Conservation (phyloP, 768 basidiomycete species). For the Cytidiella melzeri region DNA sequence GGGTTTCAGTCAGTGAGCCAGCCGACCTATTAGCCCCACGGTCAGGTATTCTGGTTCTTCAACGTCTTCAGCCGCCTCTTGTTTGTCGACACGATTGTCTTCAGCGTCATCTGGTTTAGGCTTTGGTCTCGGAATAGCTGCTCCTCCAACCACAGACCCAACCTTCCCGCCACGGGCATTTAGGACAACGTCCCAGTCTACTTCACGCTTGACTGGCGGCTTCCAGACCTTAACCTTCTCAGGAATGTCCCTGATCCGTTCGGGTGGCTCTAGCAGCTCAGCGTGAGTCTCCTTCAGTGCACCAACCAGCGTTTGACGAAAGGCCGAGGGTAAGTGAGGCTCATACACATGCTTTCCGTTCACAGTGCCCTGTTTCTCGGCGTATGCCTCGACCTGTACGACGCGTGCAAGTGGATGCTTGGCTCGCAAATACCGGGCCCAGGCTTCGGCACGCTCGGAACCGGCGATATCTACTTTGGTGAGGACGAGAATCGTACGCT, state of each 20-base stretch:
- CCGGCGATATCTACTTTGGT: slow-evolving; percentile 89
- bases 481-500: slow-evolving; percentile 61
- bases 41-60: slow-evolving; percentile 57
- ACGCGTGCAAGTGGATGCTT: slow-evolving; percentile 51
- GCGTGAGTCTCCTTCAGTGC: slow-evolving; percentile 62
- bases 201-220: slow-evolving; percentile 51
- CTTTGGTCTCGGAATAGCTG: slow-evolving; percentile 29
- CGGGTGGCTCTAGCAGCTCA: slow-evolving; percentile 64
- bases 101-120: slow-evolving; percentile 14
- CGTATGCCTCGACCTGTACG: slow-evolving; percentile 74
- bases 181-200: slow-evolving; percentile 72
- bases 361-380: slow-evolving; percentile 34
- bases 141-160: slow-evolving; percentile 39
- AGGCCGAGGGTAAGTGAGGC: slow-evolving; percentile 63
- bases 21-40: slow-evolving; percentile 67
- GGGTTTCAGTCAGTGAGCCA: not conserved
- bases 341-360: slow-evolving; percentile 38
- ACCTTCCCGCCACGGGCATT: slow-evolving; percentile 37
- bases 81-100: slow-evolving; percentile 15
- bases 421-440: slow-evolving; percentile 54
- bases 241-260: slow-evolving; percentile 40
- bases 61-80: slow-evolving; percentile 13
- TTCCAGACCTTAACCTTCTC: slow-evolving; percentile 55
- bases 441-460: slow-evolving; percentile 51
- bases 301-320: slow-evolving; percentile 56